Evolutionary conservation across 2,329 filamentous ascomycete species (phyloP), one percentile per base, ranked within the genome.

Genomic region (Arthrobotrys sphaeroides): DNA sequence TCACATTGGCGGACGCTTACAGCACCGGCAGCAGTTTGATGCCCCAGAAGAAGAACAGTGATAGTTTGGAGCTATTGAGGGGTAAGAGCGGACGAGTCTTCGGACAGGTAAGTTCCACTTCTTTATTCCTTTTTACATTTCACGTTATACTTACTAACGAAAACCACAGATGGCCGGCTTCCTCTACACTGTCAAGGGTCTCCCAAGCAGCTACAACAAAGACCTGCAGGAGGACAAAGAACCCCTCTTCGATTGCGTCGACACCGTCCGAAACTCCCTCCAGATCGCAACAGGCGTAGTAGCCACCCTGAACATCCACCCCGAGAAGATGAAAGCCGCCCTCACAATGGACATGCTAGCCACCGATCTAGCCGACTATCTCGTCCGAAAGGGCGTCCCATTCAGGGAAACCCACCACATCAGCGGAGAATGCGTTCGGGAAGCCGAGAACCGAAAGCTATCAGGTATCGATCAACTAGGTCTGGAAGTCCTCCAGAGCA

Each of bases 141-240:
- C 20, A 5, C 47, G 20, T 36, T 6, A 59, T 16, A 51, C 18
- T 45, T 12, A 26, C 51, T 61, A 74, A 69, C 1, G 4, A 3
- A 33, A 4, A 47, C 24, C 36, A 4, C 31, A 75, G 66, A 80
- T 80, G 79, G 77, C 79, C 13, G 79, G 79, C 1, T 80, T 80
- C 73, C 77, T 80, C 64, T 79, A 79, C 49, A 80, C 74, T n/a
- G 83, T 90, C 82, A 90, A 91, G 83, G 90, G 90, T 67, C 87
- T 95, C 26, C 91, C 92, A 1, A 91, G 88, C 45, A 93, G 91
- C 2, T 96, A 96, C 85, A 94, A 96, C 85, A 96, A 96, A 84
- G 92, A 96, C 82, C 83, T 96, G n/a, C 92, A 97, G 83, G 93
- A 96, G 84, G 90, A 88, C 72, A 90, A 92, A 77, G 91, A 96